phyloP scores from a whole-genome alignment of 495 filamentous ascomycete species.

The Aspergillus baeticus region DNA sequence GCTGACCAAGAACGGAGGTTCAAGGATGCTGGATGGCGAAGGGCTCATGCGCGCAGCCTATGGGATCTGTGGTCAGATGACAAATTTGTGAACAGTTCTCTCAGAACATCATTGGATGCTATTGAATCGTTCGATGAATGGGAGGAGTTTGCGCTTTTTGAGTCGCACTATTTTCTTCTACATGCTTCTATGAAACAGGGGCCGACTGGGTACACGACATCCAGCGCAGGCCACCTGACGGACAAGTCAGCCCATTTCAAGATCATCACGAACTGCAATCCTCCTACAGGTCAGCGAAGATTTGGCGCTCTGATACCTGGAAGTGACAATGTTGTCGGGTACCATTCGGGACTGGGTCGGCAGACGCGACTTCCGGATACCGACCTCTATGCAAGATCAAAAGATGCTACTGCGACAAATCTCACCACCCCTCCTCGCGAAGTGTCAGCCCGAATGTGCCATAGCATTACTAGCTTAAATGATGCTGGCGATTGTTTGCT shows the following conservation, averaged over 20 bases:
- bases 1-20: constrained; percentile 67
- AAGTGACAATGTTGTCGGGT: constrained; percentile 34
- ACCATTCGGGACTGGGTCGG: constrained; percentile 63
- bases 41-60: constrained; percentile 59
- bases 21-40: constrained; percentile 59
- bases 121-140: constrained; percentile 91
- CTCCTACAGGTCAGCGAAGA: constrained; percentile 28
- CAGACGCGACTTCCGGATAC: constrained; percentile 58
- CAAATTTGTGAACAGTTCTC: constrained; percentile 53
- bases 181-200: constrained; percentile 47
- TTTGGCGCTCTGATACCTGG: constrained; percentile 46
- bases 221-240: not conserved
- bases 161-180: constrained; percentile 81
- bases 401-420: constrained; percentile 20
- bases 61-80: constrained; percentile 78
- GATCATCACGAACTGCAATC: constrained; percentile 20
- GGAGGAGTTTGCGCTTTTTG: constrained; percentile 91
- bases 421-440: constrained; percentile 34
- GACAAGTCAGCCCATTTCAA: constrained; percentile 21
- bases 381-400: constrained; percentile 51
- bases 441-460: constrained; percentile 65
- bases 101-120: constrained; percentile 57
- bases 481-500: constrained; percentile 52
- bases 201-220: not conserved
- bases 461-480: constrained; percentile 64